Percentiles rank a stretch among this genome's conserved stretches.
Evolutionary conservation across 345 rosid genomes (phyloP).

Genomic region (Durio zibethinus): DNA sequence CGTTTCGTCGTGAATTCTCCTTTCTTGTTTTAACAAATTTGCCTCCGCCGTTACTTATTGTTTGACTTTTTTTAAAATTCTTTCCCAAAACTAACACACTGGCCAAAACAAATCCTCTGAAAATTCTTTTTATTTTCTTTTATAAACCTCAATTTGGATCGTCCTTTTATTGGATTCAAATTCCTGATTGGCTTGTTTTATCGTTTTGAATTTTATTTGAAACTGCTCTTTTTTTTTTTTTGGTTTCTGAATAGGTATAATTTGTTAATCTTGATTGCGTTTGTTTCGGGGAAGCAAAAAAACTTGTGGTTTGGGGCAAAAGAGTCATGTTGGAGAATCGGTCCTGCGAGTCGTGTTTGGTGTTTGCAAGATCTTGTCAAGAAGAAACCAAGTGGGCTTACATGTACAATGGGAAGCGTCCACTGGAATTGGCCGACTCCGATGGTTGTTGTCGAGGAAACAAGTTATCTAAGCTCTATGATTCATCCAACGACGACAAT

Average conservation of each 20-base stretch:
- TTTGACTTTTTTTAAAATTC: background rate
- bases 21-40: constrained; percentile 5
- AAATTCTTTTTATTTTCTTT: background rate
- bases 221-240: background rate
- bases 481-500: constrained; percentile 10
- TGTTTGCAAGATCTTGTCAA: constrained; percentile 67
- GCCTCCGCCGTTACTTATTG: background rate
- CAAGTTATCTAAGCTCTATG: constrained; percentile 31
- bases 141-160: constrained; percentile 25
- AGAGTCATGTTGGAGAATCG: constrained; percentile 72
- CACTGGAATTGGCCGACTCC: constrained; percentile 34
- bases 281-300: background rate
- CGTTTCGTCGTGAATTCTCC: constrained; percentile 6
- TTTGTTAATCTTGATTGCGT: background rate
- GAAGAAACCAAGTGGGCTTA: constrained; percentile 59
- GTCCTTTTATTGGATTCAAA: constrained; percentile 26
- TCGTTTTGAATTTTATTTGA: background rate
- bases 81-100: background rate
- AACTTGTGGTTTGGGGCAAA: constrained; percentile 1
- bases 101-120: background rate
- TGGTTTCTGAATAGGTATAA: background rate
- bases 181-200: background rate
- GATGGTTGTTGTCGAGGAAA: constrained; percentile 32
- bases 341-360: constrained; percentile 46
- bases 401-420: constrained; percentile 56